A percentile compares a stretch with the other conserved stretches of the same genome.
Conservation (phyloP, 2,329 filamentous ascomycete species). For the Fusarium tanahbumbuense region DNA sequence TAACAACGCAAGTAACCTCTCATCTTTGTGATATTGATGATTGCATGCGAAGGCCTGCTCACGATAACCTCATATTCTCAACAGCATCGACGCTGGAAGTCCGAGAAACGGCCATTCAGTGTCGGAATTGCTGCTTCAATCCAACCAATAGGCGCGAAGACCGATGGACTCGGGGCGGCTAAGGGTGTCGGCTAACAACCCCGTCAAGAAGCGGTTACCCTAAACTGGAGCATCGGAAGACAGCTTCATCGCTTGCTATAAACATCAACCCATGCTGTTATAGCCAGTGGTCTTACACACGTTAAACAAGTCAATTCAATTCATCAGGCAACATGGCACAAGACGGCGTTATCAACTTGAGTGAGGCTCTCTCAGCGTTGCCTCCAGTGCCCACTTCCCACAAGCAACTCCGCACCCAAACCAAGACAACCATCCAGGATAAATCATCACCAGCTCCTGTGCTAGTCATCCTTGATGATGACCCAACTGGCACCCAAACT, state of each 20-base stretch:
- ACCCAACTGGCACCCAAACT: constrained; percentile 24
- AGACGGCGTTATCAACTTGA: neutral
- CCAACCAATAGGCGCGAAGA: constrained; percentile 11
- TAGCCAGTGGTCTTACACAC: no score
- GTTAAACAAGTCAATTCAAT: fast-evolving
- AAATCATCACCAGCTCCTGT: neutral
- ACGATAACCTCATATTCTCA: neutral
- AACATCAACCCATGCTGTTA: neutral
- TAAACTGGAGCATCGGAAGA: neutral
- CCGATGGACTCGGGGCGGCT: neutral
- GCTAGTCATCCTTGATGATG: constrained; percentile 11
- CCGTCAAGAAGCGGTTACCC: constrained; percentile 6
- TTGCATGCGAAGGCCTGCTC: neutral
- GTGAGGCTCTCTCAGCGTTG: neutral
- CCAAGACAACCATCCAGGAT: fast-evolving
- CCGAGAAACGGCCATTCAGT: no score
- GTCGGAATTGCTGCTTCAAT: neutral
- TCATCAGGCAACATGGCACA: neutral
- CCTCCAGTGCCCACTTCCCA: fast-evolving
- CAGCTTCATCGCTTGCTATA: neutral
- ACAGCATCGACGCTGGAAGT: neutral
- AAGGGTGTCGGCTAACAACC: constrained; percentile 24
- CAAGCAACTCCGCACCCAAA: constrained; percentile 5
- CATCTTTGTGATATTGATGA: neutral
- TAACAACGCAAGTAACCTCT: neutral